These are phyloP conservation scores for Trametes polyzona DNA, from an alignment of 1,284 basidiomycete species.

Conservation along the genomic window DNA sequence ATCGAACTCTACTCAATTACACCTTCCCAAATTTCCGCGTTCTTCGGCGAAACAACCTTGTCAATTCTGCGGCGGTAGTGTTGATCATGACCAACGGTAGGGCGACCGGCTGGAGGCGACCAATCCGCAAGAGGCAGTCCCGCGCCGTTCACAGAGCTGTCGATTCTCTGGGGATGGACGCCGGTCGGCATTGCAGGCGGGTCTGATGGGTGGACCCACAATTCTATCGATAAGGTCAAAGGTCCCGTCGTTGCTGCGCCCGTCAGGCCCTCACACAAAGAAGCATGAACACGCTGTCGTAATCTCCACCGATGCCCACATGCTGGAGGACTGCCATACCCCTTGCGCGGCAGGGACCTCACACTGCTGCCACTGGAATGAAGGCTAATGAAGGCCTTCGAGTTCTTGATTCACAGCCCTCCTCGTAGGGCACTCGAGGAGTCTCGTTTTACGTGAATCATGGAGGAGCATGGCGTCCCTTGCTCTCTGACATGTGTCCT, in stretches of 20 bases:
- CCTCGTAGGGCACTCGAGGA: background rate
- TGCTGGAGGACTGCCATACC: background rate
- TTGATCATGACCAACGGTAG: background rate
- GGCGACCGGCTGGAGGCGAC: background rate
- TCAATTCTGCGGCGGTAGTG: background rate
- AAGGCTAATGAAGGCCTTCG: background rate
- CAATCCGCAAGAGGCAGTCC: background rate
- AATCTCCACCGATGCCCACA: background rate
- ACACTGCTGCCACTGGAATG: too few species aligned
- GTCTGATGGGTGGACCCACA: conserved; percentile 15
- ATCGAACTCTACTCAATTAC: too few species aligned
- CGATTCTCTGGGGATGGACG: background rate
- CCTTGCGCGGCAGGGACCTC: background rate
- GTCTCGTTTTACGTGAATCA: background rate
- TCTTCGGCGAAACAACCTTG: background rate
- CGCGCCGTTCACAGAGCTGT: background rate
- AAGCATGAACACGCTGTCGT: background rate
- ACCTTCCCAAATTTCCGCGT: background rate
- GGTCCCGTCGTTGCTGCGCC: background rate
- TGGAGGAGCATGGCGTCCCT: background rate
- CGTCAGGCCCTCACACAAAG: background rate
- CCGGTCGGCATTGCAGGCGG: background rate
- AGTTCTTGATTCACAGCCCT: background rate
- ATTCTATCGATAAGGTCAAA: conserved; percentile 1
- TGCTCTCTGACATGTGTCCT: background rate